phyloP scores from a whole-genome alignment of 176 grass and related monocot genomes.

The Coix lacrymajobi region DNA sequence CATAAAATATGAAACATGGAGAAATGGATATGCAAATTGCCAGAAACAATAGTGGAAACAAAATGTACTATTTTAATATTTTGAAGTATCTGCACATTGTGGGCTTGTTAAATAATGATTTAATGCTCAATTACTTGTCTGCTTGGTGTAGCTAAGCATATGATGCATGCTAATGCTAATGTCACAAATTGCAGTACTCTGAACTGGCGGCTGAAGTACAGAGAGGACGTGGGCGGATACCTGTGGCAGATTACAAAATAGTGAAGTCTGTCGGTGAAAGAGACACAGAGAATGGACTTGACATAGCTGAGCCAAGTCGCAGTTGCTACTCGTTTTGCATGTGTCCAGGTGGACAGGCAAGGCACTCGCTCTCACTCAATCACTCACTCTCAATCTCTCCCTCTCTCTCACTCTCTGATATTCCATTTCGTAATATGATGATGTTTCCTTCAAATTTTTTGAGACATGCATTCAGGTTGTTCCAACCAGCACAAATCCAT shows the following conservation, averaged over 20 bases:
- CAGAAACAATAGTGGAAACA: not conserved
- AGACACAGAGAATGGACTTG: slow-evolving; percentile 22
- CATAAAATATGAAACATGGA: not conserved
- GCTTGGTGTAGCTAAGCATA: not conserved
- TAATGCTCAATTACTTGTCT: slow-evolving; percentile 9
- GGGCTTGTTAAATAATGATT: not conserved
- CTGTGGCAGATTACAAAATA: slow-evolving; percentile 96
- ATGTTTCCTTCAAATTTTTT: not conserved
- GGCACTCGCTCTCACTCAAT: not conserved
- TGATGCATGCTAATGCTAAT: slow-evolving; percentile 15
- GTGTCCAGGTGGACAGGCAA: slow-evolving; percentile 97
- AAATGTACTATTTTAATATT: not conserved
- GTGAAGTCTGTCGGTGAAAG: slow-evolving; percentile 59
- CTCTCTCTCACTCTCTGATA: not conserved
- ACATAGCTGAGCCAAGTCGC: slow-evolving; percentile 33
- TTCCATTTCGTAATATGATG: not conserved
- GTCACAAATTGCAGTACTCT: slow-evolving; percentile 59
- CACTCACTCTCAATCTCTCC: not conserved
- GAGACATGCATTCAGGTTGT: slow-evolving; percentile 68
- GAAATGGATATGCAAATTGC: not conserved
- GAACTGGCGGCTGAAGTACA: slow-evolving; percentile 77
- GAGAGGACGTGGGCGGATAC: slow-evolving; percentile 88
- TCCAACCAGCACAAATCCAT: slow-evolving; percentile 88
- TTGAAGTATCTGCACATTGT: not conserved
- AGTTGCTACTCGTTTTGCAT: slow-evolving; percentile 99